These are phyloP conservation scores for Lactarius sanguifluus DNA, from an alignment of 768 basidiomycete species.

Conservation along the genomic window DNA sequence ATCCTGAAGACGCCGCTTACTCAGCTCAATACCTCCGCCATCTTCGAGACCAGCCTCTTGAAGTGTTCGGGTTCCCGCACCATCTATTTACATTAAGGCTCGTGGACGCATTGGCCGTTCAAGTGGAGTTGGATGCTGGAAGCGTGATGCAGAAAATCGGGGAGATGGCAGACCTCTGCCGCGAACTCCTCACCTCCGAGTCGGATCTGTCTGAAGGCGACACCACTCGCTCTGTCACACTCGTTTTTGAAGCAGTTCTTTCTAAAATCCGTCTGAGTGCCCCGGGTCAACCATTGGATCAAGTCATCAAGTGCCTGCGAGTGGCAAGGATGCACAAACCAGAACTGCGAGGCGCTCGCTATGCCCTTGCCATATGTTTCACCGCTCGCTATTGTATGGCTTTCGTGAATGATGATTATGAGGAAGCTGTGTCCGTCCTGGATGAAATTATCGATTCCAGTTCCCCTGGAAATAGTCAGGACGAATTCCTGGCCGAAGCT, in stretches of 20 bases:
- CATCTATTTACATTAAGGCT: background rate
- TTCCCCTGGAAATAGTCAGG: background rate
- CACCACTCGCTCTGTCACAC: background rate
- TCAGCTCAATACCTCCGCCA: background rate
- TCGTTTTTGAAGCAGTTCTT: background rate
- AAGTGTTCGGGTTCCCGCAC: background rate
- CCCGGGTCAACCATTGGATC: background rate
- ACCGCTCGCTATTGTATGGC: background rate
- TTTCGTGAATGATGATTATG: background rate
- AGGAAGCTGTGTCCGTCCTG: background rate
- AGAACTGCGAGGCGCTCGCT: background rate
- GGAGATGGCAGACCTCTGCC: background rate
- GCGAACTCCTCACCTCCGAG: background rate
- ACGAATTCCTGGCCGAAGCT: background rate
- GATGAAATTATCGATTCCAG: background rate
- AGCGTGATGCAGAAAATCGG: background rate
- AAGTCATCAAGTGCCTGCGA: background rate
- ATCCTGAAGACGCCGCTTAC: background rate
- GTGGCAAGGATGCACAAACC: background rate
- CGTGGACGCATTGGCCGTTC: background rate
- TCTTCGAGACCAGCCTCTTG: background rate
- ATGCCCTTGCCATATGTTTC: background rate
- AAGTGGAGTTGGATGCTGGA: background rate
- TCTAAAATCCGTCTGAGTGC: background rate
- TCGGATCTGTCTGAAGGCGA: background rate